A percentile compares a stretch with the other conserved stretches of the same genome.
phyloP scores from a whole-genome alignment of 768 basidiomycete species.

The Boletus pseudo-olivaceus region DNA sequence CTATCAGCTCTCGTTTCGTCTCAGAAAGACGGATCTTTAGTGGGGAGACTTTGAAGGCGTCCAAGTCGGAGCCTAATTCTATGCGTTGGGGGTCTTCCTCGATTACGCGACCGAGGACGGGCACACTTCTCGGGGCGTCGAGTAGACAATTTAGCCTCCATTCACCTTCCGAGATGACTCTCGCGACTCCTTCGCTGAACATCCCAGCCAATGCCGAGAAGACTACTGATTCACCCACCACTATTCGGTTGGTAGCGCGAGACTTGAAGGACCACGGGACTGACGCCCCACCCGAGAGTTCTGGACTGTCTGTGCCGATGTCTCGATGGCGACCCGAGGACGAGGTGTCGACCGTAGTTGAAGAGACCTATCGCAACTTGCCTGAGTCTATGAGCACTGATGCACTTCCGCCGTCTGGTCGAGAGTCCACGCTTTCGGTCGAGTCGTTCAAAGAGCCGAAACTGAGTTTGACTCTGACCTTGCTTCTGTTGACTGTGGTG shows the following conservation, averaged over 20 bases:
- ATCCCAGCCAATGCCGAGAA: constrained; percentile 6
- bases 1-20: constrained; percentile 28
- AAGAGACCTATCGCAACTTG: background rate
- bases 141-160: constrained; percentile 10
- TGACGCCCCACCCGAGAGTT: background rate
- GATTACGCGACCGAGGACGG: constrained; percentile 8
- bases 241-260: constrained; percentile 26
- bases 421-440: constrained; percentile 13
- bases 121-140: constrained; percentile 4
- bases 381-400: constrained; percentile 12
- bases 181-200: constrained; percentile 12
- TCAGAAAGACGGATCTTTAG: constrained; percentile 26
- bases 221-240: constrained; percentile 8
- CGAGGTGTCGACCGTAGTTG: constrained; percentile 6
- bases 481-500: constrained; percentile 52
- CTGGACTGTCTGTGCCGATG: constrained; percentile 7
- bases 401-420: constrained; percentile 13
- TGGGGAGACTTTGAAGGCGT: constrained; percentile 16
- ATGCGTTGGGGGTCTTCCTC: constrained; percentile 15
- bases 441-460: constrained; percentile 45
- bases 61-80: constrained; percentile 20
- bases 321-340: constrained; percentile 14
- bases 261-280: background rate
- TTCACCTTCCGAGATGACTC: constrained; percentile 29
- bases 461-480: constrained; percentile 56